phyloP scores from a whole-genome alignment of 768 basidiomycete species.

The Tylopilus felleus region DNA sequence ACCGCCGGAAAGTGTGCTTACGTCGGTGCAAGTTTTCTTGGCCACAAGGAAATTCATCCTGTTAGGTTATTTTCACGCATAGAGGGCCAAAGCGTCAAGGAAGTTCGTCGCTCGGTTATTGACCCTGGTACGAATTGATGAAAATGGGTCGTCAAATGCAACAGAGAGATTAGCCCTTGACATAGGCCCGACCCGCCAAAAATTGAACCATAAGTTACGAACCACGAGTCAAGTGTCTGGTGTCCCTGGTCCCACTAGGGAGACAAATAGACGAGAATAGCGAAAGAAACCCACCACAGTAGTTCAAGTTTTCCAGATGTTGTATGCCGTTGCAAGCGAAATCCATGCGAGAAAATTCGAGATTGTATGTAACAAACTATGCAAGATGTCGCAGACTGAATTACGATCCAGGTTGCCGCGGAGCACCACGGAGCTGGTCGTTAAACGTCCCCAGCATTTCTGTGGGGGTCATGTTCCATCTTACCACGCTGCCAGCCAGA shows the following conservation, averaged over 20 bases:
- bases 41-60: too few relatives aligned
- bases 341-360: background rate
- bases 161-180: too few relatives aligned
- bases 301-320: background rate
- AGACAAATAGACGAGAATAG: background rate
- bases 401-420: slow-evolving; percentile 5
- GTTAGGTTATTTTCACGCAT: too few relatives aligned
- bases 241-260: background rate
- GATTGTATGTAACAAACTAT: slow-evolving; percentile 5
- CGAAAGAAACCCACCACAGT: background rate
- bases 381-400: background rate
- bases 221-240: too few relatives aligned
- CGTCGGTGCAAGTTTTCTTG: too few relatives aligned
- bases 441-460: slow-evolving; percentile 19
- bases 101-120: too few relatives aligned
- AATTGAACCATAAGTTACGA: too few relatives aligned
- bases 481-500: slow-evolving; percentile 28
- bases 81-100: too few relatives aligned
- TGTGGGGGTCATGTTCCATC: slow-evolving; percentile 30
- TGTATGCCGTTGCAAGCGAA: background rate
- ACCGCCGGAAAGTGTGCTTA: too few relatives aligned
- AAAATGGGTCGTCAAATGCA: too few relatives aligned
- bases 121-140: too few relatives aligned
- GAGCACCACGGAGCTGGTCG: slow-evolving; percentile 8
- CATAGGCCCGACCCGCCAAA: too few relatives aligned